Percentiles rank a stretch among this genome's conserved stretches.
Evolutionary conservation across 176 grass and related monocot genomes (phyloP).

Genomic region (Elaeis guineensis): DNA sequence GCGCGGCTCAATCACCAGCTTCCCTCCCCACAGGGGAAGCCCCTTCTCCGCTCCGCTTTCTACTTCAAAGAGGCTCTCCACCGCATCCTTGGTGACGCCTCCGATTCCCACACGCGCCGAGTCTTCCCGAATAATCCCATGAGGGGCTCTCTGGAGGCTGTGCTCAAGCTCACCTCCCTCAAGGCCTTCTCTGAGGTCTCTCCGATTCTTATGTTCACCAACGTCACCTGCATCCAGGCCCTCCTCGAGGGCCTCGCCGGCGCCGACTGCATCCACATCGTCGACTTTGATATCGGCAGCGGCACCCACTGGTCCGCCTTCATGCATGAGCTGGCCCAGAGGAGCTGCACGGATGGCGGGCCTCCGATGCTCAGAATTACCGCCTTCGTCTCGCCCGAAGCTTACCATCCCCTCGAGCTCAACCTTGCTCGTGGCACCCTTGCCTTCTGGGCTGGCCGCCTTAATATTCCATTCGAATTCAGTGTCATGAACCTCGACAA

Average conservation of each 20-base stretch:
- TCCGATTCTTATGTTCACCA: constrained; percentile 66
- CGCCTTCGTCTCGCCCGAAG: constrained; percentile 44
- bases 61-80: constrained; percentile 91
- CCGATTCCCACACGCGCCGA: neutral
- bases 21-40: constrained; percentile 69
- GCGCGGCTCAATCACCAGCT: constrained; percentile 99
- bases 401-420: constrained; percentile 64
- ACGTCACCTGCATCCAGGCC: constrained; percentile 71
- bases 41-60: constrained; percentile 83
- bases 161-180: constrained; percentile 59
- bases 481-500: constrained; percentile 40
- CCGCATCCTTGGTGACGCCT: constrained; percentile 38
- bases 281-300: constrained; percentile 74
- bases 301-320: constrained; percentile 90
- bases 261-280: constrained; percentile 56
- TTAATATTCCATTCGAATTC: constrained; percentile 70
- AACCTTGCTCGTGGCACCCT: constrained; percentile 62
- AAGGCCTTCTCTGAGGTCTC: constrained; percentile 77
- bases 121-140: too few relatives aligned
- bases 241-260: constrained; percentile 61
- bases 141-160: constrained; percentile 34
- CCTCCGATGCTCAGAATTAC: constrained; percentile 47
- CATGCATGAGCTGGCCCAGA: constrained; percentile 67
- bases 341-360: constrained; percentile 4
- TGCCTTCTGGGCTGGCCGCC: constrained; percentile 52